Conservation (phyloP, 129 eudicot species). For the Tagetes patula region DNA sequence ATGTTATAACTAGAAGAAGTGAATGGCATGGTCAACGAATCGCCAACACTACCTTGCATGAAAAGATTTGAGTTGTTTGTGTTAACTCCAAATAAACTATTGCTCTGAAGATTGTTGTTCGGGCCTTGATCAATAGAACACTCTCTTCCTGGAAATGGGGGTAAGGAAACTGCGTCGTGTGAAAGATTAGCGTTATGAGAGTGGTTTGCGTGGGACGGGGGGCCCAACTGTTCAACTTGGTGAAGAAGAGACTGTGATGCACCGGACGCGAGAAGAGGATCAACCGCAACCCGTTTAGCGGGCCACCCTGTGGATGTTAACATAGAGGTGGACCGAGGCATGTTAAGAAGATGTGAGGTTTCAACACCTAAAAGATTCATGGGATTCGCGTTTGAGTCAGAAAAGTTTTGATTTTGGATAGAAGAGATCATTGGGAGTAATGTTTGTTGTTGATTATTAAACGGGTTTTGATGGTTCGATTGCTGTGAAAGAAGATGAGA, state of each 20-base stretch:
- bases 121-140: conserved; percentile 53
- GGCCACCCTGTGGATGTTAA: conserved; percentile 64
- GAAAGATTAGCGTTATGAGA: conserved; percentile 46
- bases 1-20: conserved; percentile 41
- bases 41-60: conserved; percentile 53
- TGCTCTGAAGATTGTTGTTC: conserved; percentile 47
- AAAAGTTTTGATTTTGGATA: conserved; percentile 41
- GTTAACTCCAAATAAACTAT: conserved; percentile 63
- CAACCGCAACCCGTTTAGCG: conserved; percentile 73
- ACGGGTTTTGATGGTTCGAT: conserved; percentile 45
- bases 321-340: conserved; percentile 45
- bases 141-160: conserved; percentile 78
- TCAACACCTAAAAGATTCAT: conserved; percentile 51
- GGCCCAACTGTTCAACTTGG: conserved; percentile 56
- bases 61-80: conserved; percentile 52
- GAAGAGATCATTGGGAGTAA: conserved; percentile 31
- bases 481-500: conserved; percentile 52
- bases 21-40: conserved; percentile 47
- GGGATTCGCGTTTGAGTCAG: conserved; percentile 53
- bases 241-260: conserved; percentile 50
- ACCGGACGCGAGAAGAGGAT: conserved; percentile 50
- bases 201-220: conserved; percentile 43
- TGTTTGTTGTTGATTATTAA: conserved; percentile 42
- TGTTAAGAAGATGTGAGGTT: conserved; percentile 50
- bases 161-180: conserved; percentile 50